These are phyloP conservation scores for Bipolaris oryzae DNA, from an alignment of 2,329 filamentous ascomycete genomes.

Conservation along the genomic window DNA sequence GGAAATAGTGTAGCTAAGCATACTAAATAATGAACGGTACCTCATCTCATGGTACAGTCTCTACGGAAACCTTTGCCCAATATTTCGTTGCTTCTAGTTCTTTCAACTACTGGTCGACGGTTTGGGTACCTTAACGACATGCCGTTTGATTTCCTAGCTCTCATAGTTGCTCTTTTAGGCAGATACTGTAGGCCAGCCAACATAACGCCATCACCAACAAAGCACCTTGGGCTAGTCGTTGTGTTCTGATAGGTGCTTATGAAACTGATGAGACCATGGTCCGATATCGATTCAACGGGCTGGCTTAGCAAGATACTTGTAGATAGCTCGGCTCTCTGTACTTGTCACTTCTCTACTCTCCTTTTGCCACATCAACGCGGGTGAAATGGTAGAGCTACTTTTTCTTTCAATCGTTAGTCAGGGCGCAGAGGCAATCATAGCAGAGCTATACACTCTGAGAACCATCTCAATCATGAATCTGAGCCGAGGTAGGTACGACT, in stretches of 20 bases:
- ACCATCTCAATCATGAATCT: background rate
- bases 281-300: too few species aligned
- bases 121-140: background rate
- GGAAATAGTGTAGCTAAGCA: too few species aligned
- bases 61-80: background rate
- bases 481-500: too few species aligned
- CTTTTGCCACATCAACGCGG: too few species aligned
- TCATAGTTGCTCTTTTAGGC: background rate
- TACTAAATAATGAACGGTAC: background rate
- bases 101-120: background rate
- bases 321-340: background rate
- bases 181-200: background rate
- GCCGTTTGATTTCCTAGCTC: background rate
- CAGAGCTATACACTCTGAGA: background rate
- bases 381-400: too few species aligned
- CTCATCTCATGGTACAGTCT: background rate
- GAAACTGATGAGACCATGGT: too few species aligned
- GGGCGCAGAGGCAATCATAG: background rate
- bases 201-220: background rate
- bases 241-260: too few species aligned
- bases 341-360: too few species aligned
- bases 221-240: background rate
- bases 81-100: background rate
- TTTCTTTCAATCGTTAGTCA: too few species aligned
- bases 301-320: background rate